phyloP scores from a whole-genome alignment of 2,329 filamentous ascomycete genomes.

The Pseudocercospora fijiensis region DNA sequence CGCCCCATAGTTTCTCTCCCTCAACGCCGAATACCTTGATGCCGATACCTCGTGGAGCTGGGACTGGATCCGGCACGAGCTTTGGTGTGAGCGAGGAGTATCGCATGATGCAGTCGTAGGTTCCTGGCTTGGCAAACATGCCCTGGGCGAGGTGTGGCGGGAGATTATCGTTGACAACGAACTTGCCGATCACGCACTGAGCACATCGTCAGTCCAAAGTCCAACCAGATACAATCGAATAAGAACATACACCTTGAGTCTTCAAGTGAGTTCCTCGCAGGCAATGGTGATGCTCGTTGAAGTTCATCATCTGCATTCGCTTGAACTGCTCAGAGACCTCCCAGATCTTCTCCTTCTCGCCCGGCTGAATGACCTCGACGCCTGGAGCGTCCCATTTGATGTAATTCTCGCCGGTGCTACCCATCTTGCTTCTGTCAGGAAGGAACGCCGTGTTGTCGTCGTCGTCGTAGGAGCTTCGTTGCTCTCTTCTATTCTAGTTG shows the following conservation, averaged over 20 bases:
- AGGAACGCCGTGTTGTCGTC: neutral
- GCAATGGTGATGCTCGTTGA: slow-evolving; percentile 42
- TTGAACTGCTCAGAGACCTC: slow-evolving; percentile 42
- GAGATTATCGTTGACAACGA: slow-evolving; percentile 38
- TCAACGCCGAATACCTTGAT: slow-evolving; percentile 41
- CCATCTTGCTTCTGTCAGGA: slow-evolving; percentile 17
- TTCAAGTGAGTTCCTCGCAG: slow-evolving; percentile 42
- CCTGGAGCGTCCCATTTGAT: slow-evolving; percentile 37
- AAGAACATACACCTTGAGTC: slow-evolving; percentile 34
- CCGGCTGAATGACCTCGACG: slow-evolving; percentile 36
- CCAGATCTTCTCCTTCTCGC: slow-evolving; percentile 40
- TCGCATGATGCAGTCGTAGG: slow-evolving; percentile 41
- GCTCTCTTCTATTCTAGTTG: slow-evolving; percentile 6
- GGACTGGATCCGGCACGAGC: slow-evolving; percentile 39
- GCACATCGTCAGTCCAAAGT: slow-evolving; percentile 1
- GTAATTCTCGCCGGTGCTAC: slow-evolving; percentile 22
- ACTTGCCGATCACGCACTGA: slow-evolving; percentile 37
- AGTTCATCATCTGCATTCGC: slow-evolving; percentile 44
- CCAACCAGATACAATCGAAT: neutral
- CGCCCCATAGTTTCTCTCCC: slow-evolving; percentile 40
- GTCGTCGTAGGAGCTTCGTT: slow-evolving; percentile 8
- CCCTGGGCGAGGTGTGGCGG: slow-evolving; percentile 40
- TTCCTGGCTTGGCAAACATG: slow-evolving; percentile 39
- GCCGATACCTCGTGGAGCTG: slow-evolving; percentile 39
- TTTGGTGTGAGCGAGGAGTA: slow-evolving; percentile 42